These are phyloP conservation scores for Apiotrichum sp. DNA, from an alignment of 1,284 basidiomycete genomes.

Conservation along the genomic window DNA sequence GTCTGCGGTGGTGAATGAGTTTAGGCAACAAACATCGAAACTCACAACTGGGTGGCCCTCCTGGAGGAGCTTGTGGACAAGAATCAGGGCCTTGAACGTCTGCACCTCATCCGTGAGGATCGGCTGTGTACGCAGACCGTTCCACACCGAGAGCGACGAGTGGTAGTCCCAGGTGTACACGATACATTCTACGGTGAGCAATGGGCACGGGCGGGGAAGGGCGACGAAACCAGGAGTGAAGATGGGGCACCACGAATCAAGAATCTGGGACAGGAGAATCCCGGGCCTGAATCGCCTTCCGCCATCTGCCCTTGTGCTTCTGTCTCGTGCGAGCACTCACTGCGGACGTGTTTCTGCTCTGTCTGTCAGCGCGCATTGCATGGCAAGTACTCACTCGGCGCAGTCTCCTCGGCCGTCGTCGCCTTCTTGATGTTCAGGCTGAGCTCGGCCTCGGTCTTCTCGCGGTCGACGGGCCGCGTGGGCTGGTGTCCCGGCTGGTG, in stretches of 20 bases:
- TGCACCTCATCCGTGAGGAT: slow-evolving; percentile 92
- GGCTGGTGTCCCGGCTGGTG: slow-evolving; percentile 60
- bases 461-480: slow-evolving; percentile 91
- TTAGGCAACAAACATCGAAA: slow-evolving; percentile 14
- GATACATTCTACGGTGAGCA: slow-evolving; percentile 70
- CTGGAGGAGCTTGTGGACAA: slow-evolving; percentile 90
- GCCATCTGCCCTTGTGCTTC: too few species aligned
- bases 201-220: neutral
- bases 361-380: slow-evolving; percentile 35
- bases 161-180: slow-evolving; percentile 98
- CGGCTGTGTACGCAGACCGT: slow-evolving; percentile 85
- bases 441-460: slow-evolving; percentile 88
- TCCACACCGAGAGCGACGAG: slow-evolving; percentile 95
- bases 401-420: slow-evolving; percentile 82
- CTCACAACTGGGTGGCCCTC: slow-evolving; percentile 87
- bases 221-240: too few species aligned
- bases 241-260: too few species aligned
- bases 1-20: slow-evolving; percentile 55
- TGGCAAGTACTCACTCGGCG: slow-evolving; percentile 49
- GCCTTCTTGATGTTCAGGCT: slow-evolving; percentile 94
- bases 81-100: slow-evolving; percentile 92
- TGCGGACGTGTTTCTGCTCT: slow-evolving; percentile 95
- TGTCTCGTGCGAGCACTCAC: too few species aligned
- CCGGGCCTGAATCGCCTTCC: too few species aligned
- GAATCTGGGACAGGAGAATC: too few species aligned